Evolutionary conservation across 1,139 yeast genomes (phyloP).

Genomic region (Yamadazyma buinensis): DNA sequence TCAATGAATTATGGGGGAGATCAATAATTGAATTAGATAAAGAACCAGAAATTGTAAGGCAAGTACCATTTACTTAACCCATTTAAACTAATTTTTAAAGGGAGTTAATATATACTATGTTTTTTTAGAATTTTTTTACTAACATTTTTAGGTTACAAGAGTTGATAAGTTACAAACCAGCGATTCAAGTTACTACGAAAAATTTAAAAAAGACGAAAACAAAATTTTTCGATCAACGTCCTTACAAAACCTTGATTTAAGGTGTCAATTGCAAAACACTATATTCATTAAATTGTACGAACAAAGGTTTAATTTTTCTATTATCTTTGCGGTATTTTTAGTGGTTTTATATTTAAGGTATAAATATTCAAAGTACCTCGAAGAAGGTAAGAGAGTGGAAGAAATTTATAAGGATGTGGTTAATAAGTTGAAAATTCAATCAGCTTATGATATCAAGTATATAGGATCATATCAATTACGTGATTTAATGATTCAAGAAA

Average conservation of each 20-base stretch:
- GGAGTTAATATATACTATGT: too few species aligned
- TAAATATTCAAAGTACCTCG: constrained; percentile 29
- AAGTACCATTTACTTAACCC: constrained; percentile 39
- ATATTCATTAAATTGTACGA: constrained; percentile 46
- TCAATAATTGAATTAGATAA: constrained; percentile 61
- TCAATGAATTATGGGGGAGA: constrained; percentile 75
- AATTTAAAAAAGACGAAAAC: constrained; percentile 32
- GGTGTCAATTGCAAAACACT: constrained; percentile 58
- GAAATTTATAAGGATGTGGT: constrained; percentile 42
- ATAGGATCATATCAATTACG: constrained; percentile 76
- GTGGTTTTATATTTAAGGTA: constrained; percentile 24
- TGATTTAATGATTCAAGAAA: constrained; percentile 58
- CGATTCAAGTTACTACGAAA: constrained; percentile 21
- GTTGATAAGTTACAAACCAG: constrained; percentile 22
- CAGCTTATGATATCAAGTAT: constrained; percentile 30
- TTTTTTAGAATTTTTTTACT: constrained; percentile 7
- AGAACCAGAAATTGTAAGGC: constrained; percentile 82
- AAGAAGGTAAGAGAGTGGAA: constrained; percentile 29
- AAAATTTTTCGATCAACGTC: constrained; percentile 71
- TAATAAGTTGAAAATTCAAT: constrained; percentile 41
- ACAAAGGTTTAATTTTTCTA: constrained; percentile 37
- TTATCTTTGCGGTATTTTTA: constrained; percentile 18
- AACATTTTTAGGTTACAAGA: constrained; percentile 29
- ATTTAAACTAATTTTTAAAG: too few species aligned
- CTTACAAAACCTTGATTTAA: constrained; percentile 58